A percentile compares a stretch with the other conserved stretches of the same genome.
phyloP scores from a whole-genome alignment of 2,329 filamentous ascomycete genomes.

The Colletotrichum gigasporum region DNA sequence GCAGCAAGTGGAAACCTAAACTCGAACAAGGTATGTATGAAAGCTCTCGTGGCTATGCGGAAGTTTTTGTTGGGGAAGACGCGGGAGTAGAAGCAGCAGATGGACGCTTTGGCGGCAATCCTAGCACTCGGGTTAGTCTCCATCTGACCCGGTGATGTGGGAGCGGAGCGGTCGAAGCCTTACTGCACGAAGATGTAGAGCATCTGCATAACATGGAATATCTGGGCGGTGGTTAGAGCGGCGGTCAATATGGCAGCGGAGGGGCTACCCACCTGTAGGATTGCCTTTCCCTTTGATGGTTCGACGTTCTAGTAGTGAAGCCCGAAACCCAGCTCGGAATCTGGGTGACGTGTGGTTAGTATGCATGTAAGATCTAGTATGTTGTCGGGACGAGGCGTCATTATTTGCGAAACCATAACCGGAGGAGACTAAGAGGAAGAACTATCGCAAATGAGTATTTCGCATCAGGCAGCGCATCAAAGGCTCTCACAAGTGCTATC shows the following conservation, averaged over 20 bases:
- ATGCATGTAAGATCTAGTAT: neutral
- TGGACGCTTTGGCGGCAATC: slow-evolving; percentile 35
- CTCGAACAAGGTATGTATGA: neutral
- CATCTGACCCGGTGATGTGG: rapidly evolving
- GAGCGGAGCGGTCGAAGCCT: rapidly evolving
- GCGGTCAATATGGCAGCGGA: rapidly evolving
- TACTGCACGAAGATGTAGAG: slow-evolving; percentile 36
- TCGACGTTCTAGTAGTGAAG: slow-evolving; percentile 36
- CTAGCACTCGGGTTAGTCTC: neutral
- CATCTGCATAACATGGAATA: slow-evolving; percentile 35
- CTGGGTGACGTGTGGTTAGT: neutral
- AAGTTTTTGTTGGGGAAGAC: slow-evolving; percentile 32
- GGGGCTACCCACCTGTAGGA: slow-evolving; percentile 4
- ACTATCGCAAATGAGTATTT: neutral
- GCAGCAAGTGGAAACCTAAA: too few species aligned
- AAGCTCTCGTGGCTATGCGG: neutral
- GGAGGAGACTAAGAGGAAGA: neutral
- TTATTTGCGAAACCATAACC: slow-evolving; percentile 3
- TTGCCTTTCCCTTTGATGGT: slow-evolving; percentile 14
- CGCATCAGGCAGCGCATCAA: too few species aligned
- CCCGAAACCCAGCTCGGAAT: slow-evolving; percentile 32
- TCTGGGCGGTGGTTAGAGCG: neutral
- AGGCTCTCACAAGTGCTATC: slow-evolving; percentile 8
- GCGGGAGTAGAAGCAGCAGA: slow-evolving; percentile 36
- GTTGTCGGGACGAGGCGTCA: neutral